phyloP scores from a whole-genome alignment of 2,329 filamentous ascomycete species.

The Penicillium janthinellum region DNA sequence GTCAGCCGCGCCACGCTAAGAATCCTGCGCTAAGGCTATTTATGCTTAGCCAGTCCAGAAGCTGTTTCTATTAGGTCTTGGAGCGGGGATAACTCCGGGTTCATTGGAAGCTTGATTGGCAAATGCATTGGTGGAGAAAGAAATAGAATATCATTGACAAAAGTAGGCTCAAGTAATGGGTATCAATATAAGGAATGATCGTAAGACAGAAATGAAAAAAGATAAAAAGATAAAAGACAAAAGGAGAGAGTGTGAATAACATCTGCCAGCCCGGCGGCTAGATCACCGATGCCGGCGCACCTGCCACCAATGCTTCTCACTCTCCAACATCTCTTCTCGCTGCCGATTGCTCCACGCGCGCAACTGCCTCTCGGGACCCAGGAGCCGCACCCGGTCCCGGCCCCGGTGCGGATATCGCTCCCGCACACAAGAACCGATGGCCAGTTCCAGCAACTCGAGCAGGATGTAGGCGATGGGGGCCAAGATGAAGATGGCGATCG shows the following conservation, averaged over 20 bases:
- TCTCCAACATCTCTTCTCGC: conserved; percentile 19
- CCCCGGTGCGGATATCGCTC: conserved; percentile 26
- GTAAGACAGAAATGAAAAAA: neutral
- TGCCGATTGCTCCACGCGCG: conserved; percentile 20
- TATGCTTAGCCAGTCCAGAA: neutral
- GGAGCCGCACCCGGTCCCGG: conserved; percentile 19
- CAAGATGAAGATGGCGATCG: conserved; percentile 24
- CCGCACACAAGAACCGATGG: conserved; percentile 10
- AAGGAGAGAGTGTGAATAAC: neutral
- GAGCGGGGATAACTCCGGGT: neutral
- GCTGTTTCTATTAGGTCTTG: neutral
- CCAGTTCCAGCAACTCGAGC: conserved; percentile 19
- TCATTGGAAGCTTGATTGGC: neutral
- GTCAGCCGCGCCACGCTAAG: neutral
- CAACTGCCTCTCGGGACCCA: conserved; percentile 23
- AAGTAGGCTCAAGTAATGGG: neutral
- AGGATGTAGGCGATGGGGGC: conserved; percentile 25
- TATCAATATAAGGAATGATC: conserved; percentile 2
- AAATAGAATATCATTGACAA: neutral
- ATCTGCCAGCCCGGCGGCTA: neutral
- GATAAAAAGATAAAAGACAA: neutral
- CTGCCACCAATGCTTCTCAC: conserved; percentile 19
- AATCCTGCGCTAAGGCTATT: neutral
- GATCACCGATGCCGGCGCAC: conserved; percentile 1
- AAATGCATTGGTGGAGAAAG: no score